phyloP scores from a whole-genome alignment of 441 rosid genomes.

The Pelargonium citronellum region DNA sequence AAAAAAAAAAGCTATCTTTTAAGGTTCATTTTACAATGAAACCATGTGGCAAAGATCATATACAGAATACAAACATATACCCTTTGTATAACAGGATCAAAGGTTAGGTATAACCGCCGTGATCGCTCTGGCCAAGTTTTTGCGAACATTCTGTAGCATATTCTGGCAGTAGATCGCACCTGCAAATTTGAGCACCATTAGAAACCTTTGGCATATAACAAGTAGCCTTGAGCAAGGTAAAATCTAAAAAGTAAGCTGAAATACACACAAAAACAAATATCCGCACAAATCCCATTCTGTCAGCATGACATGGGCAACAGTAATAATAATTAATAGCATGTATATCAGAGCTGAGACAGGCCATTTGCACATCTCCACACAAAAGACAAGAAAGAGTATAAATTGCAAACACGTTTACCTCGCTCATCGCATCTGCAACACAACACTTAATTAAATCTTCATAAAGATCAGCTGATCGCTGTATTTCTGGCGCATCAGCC shows the following conservation, averaged over 20 bases:
- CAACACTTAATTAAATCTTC: constrained; percentile 90
- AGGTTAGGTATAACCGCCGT: constrained; percentile 77
- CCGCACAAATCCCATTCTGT: not conserved
- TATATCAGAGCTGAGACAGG: not conserved
- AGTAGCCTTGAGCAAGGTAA: not conserved
- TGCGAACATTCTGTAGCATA: constrained; percentile 96
- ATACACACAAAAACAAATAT: not conserved
- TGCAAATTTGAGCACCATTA: constrained; percentile 30
- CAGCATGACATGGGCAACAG: not conserved
- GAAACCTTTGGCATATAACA: constrained; percentile 1
- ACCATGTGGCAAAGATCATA: constrained; percentile 5
- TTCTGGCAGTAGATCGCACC: constrained; percentile 96
- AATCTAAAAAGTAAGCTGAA: not conserved
- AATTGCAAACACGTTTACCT: constrained; percentile 45
- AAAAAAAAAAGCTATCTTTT: constrained; percentile 18
- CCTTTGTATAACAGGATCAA: constrained; percentile 95
- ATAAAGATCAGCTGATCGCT: constrained; percentile 75
- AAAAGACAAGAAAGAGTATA: constrained; percentile 3
- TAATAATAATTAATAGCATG: not conserved
- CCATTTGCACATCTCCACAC: not conserved
- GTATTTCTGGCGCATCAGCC: constrained; percentile 97
- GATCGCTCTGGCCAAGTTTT: constrained; percentile 99
- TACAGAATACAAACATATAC: constrained; percentile 33
- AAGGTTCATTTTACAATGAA: constrained; percentile 13
- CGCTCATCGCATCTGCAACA: constrained; percentile 98